Conservation (phyloP, 768 basidiomycete species). For the Xanthoconium stramineum region DNA sequence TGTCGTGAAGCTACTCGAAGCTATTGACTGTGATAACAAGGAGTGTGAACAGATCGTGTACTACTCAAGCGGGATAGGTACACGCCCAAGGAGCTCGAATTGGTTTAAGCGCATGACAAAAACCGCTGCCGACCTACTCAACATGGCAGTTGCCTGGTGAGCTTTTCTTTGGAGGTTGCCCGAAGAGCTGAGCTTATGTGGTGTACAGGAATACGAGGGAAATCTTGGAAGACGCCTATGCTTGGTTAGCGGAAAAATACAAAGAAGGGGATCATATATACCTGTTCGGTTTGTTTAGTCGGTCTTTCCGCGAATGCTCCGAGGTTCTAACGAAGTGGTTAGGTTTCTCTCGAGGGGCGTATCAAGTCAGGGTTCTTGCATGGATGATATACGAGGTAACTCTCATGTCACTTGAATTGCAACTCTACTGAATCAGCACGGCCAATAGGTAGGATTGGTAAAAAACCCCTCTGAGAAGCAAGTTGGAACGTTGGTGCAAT, state of each 20-base stretch:
- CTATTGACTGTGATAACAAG: conserved; percentile 1
- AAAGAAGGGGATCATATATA: conserved; percentile 9
- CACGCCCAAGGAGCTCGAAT: conserved; percentile 1
- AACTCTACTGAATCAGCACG: background rate
- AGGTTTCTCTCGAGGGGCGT: conserved; percentile 8
- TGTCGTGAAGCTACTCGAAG: too few relatives aligned
- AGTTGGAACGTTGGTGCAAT: conserved; percentile 23
- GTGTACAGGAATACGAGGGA: conserved; percentile 2
- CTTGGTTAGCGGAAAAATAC: conserved; percentile 5
- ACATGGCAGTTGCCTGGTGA: conserved; percentile 8
- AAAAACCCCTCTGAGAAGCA: conserved; percentile 29
- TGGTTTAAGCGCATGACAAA: background rate
- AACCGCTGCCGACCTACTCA: background rate
- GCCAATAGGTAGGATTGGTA: conserved; percentile 32
- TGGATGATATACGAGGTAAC: conserved; percentile 4
- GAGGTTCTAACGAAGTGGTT: background rate
- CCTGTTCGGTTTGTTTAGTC: conserved; percentile 1
- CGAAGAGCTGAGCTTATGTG: too few relatives aligned
- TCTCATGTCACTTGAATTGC: background rate
- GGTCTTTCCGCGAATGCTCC: background rate
- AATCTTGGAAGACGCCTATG: conserved; percentile 4
- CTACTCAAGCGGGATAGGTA: conserved; percentile 6
- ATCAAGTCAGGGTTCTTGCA: conserved; percentile 5
- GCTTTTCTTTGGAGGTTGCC: background rate
- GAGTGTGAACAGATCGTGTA: conserved; percentile 3